Evolutionary conservation across 2,329 filamentous ascomycete genomes (phyloP).

Genomic region (Fusarium bactridioides): DNA sequence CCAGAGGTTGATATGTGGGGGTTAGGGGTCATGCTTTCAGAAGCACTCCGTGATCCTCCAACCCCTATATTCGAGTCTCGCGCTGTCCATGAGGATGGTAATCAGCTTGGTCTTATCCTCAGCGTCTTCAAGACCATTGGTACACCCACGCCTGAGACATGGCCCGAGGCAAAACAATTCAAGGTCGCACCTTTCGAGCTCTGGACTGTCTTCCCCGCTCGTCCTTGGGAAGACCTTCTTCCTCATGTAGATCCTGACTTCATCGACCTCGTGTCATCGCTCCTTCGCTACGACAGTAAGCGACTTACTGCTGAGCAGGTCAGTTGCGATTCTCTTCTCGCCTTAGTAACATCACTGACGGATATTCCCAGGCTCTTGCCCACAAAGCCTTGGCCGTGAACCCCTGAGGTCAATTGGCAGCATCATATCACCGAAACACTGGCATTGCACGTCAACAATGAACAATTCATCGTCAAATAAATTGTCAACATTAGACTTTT

Average conservation of each 20-base stretch:
- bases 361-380: slow-evolving; percentile 32
- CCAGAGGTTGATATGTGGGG: slow-evolving; percentile 87
- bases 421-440: not conserved
- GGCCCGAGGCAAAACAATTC: slow-evolving; percentile 80
- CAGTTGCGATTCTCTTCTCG: not conserved
- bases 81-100: slow-evolving; percentile 77
- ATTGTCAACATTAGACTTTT: not conserved
- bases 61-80: slow-evolving; percentile 84
- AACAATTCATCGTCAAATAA: not conserved
- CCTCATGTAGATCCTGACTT: slow-evolving; percentile 65
- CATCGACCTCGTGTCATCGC: slow-evolving; percentile 68
- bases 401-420: not conserved
- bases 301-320: slow-evolving; percentile 70
- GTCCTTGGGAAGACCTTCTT: slow-evolving; percentile 75
- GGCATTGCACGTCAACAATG: not conserved
- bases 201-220: slow-evolving; percentile 76
- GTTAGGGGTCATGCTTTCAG: slow-evolving; percentile 82
- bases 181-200: slow-evolving; percentile 86
- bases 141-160: slow-evolving; percentile 79
- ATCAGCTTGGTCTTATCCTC: slow-evolving; percentile 87
- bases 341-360: not conserved
- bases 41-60: slow-evolving; percentile 66
- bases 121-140: slow-evolving; percentile 94
- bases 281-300: slow-evolving; percentile 77
- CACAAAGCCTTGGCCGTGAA: slow-evolving; percentile 24